These are phyloP conservation scores for Lachnum nothofagi DNA, from an alignment of 2,329 filamentous ascomycete species.

Conservation along the genomic window DNA sequence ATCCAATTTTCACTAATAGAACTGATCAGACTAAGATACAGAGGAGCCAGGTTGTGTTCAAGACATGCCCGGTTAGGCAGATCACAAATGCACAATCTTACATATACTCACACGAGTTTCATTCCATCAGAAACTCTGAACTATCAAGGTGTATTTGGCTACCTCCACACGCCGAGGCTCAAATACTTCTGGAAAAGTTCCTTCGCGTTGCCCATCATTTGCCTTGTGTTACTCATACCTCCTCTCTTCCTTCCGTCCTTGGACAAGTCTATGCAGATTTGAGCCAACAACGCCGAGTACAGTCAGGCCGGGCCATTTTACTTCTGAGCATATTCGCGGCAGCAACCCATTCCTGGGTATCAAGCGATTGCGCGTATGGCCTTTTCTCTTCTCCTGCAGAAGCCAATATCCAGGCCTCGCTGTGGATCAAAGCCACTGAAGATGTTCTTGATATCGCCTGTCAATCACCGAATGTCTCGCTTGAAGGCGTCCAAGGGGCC, in stretches of 20 bases:
- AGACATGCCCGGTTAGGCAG: constrained; percentile 10
- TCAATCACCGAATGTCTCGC: constrained; percentile 17
- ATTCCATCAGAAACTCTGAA: neutral
- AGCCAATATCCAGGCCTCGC: constrained; percentile 27
- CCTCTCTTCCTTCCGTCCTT: constrained; percentile 10
- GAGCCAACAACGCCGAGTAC: constrained; percentile 7
- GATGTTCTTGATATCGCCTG: constrained; percentile 33
- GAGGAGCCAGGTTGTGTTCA: constrained; percentile 5
- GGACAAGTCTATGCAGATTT: constrained; percentile 10
- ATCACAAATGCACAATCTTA: constrained; percentile 8
- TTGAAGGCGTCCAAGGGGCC: constrained; percentile 35
- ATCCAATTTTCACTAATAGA: too few relatives aligned
- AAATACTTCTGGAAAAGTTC: constrained; percentile 15
- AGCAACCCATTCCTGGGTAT: constrained; percentile 9
- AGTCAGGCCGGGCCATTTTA: constrained; percentile 6
- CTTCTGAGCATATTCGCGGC: constrained; percentile 12
- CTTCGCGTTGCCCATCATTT: constrained; percentile 8
- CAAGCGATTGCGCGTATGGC: constrained; percentile 5
- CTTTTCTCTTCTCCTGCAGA: constrained; percentile 17
- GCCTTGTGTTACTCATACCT: constrained; percentile 12
- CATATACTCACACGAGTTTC: constrained; percentile 1
- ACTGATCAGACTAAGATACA: constrained; percentile 1
- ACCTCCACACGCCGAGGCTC: constrained; percentile 10
- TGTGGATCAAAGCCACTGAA: constrained; percentile 32
- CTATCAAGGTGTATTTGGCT: constrained; percentile 14